phyloP scores from a whole-genome alignment of 371 early-diverging fungal genomes.

The Mortierella sp. region DNA sequence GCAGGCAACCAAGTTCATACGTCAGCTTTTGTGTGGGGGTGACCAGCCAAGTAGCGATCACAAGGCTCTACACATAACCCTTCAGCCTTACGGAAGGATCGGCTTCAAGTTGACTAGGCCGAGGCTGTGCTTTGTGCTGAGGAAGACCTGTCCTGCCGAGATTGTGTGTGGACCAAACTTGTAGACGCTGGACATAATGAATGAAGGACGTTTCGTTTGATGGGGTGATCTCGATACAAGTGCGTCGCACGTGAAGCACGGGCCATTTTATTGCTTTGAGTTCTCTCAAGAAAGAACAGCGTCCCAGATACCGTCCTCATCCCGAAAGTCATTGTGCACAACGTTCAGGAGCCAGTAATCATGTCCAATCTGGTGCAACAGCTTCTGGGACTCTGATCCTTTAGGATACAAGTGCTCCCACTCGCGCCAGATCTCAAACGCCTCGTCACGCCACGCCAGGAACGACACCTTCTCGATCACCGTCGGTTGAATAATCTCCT shows the following conservation, averaged over 20 bases:
- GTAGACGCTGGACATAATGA: conserved; percentile 20
- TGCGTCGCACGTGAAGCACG: too few relatives aligned
- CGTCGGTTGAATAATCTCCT: conserved; percentile 94
- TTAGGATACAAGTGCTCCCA: conserved; percentile 86
- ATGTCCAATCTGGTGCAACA: conserved; percentile 73
- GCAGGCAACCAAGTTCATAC: conserved; percentile 52
- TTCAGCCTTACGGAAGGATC: conserved; percentile 71
- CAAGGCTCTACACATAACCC: too few relatives aligned
- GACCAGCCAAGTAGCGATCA: too few relatives aligned
- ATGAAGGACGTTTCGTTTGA: neutral
- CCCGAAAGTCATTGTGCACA: conserved; percentile 89
- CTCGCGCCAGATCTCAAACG: conserved; percentile 89
- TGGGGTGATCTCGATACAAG: neutral
- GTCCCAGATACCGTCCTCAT: conserved; percentile 59
- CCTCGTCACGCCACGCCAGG: conserved; percentile 92
- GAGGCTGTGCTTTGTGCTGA: conserved; percentile 70
- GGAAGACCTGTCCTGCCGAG: conserved; percentile 76
- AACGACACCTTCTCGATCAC: conserved; percentile 90
- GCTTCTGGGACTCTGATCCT: conserved; percentile 60
- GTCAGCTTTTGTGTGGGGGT: conserved; percentile 36
- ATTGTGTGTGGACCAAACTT: conserved; percentile 76
- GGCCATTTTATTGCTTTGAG: too few relatives aligned
- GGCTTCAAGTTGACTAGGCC: conserved; percentile 93
- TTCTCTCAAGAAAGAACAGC: too few relatives aligned
- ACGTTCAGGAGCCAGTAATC: conserved; percentile 91